Evolutionary conservation across 164 flowering plant species (phyloP), one percentile per base, ranked within the genome.

Genomic region (Vitis cinerea): DNA sequence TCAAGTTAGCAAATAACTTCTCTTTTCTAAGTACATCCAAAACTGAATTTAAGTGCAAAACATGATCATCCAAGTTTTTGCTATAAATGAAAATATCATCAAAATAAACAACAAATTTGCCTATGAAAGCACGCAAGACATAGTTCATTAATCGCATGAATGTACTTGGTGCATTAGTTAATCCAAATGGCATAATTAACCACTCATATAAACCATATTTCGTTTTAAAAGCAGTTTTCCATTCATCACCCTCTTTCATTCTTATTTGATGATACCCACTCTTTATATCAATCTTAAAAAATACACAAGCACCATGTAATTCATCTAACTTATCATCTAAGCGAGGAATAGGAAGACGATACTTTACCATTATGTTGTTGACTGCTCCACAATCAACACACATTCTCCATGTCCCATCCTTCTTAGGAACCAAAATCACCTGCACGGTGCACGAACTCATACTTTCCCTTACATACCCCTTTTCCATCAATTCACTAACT

Each of bases 351-450:
- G 68, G 59, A 44, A 50, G 58, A 10, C 57, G 4, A 65, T 51
- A 65, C 17, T 65, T 65, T 27, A 65, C 68, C 16, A 13, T 27
- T 17, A 65, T 65, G 1, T 65, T 65, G 17, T 65, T 65, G 47
- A 51, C 52, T 14, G 15, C 53, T 64, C 23, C 23, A 19, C 23
- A 31, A 31, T 31, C 44, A 31, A 31, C 44, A 31, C 44, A 31
- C 4, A 6, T 3, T 31, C 44, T 31, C 44, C 6, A 31, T 31
- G 44, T 31, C 44, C 5, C 44, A 31, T 3, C 44, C 31, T 4
- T 64, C 67, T 64, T 64, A 14, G 67, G 67, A 15, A 64, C 67
- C 1, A 64, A 13, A 2, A 64, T 14, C 5, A 64, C 15, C 0
- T 53, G 56, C 1, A 64, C 31, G 8, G 7, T 1, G 44, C 67